Percentiles rank a stretch among this genome's conserved stretches.
Evolutionary conservation across 2,329 filamentous ascomycete species (phyloP).

Genomic region (Neonectria ditissima): DNA sequence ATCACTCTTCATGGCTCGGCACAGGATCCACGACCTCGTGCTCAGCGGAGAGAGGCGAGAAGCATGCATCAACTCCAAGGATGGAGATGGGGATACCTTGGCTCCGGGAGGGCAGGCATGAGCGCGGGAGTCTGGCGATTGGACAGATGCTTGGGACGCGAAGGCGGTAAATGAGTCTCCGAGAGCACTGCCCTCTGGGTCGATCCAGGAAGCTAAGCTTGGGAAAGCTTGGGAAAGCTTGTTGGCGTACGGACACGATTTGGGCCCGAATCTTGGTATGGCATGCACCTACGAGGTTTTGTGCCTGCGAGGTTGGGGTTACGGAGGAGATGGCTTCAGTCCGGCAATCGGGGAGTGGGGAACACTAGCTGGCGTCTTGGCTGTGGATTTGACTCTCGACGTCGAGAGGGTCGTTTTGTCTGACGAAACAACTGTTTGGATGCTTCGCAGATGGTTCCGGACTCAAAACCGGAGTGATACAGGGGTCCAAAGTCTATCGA

Average conservation of each 20-base stretch:
- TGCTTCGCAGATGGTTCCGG: slow-evolving; percentile 1
- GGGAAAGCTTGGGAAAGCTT: slow-evolving; percentile 9
- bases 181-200: slow-evolving; percentile 26
- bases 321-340: slow-evolving; percentile 10
- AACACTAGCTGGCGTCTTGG: slow-evolving; percentile 3
- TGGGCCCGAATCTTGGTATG: not conserved
- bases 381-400: not conserved
- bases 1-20: slow-evolving; percentile 4
- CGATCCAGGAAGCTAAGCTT: slow-evolving; percentile 6
- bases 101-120: slow-evolving; percentile 3
- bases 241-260: not conserved
- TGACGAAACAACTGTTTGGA: not conserved
- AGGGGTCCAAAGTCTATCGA: not conserved
- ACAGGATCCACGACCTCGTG: not conserved
- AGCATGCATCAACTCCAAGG: not conserved
- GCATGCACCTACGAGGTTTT: slow-evolving; percentile 6
- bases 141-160: not conserved
- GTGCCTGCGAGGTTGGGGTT: slow-evolving; percentile 6
- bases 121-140: not conserved
- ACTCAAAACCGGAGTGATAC: slow-evolving; percentile 2
- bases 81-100: slow-evolving; percentile 5
- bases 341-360: not conserved
- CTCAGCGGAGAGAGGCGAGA: not conserved
- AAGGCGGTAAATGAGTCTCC: slow-evolving; percentile 1
- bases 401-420: not conserved